These are phyloP conservation scores for Scytalidium lignicola DNA, from an alignment of 2,329 filamentous ascomycete species.

Conservation along the genomic window DNA sequence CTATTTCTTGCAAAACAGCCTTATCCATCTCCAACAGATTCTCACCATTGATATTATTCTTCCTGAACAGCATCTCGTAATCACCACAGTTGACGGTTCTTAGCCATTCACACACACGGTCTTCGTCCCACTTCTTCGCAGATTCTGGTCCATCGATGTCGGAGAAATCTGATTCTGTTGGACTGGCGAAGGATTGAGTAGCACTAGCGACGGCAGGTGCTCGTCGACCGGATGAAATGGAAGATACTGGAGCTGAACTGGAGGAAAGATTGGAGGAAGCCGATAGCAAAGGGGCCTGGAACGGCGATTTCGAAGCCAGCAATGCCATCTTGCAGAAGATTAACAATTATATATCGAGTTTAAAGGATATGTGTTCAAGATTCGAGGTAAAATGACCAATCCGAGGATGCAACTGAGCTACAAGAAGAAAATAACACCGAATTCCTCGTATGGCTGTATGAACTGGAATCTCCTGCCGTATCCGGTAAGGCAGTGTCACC, in stretches of 20 bases:
- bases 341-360: slow-evolving; percentile 18
- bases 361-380: background rate
- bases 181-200: slow-evolving; percentile 61
- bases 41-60: slow-evolving; percentile 96
- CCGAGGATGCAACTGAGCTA: too few species aligned
- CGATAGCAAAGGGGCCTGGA: slow-evolving; percentile 51
- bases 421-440: too few species aligned
- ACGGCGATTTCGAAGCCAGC: slow-evolving; percentile 70
- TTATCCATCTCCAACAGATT: slow-evolving; percentile 97
- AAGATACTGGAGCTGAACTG: slow-evolving; percentile 42
- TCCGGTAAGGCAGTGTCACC: too few species aligned
- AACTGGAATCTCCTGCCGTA: too few species aligned
- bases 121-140: slow-evolving; percentile 85
- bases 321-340: slow-evolving; percentile 56
- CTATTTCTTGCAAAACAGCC: slow-evolving; percentile 93
- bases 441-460: too few species aligned
- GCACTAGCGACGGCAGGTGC: slow-evolving; percentile 42
- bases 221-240: slow-evolving; percentile 49
- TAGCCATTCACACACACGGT: slow-evolving; percentile 86
- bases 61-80: slow-evolving; percentile 84
- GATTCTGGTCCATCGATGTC: slow-evolving; percentile 72
- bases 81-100: slow-evolving; percentile 87
- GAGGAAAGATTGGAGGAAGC: slow-evolving; percentile 40
- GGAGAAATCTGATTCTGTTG: slow-evolving; percentile 89
- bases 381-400: too few species aligned